A percentile compares a stretch with the other conserved stretches of the same genome.
These are phyloP conservation scores for Ceriops tagal DNA, from an alignment of 345 rosid species.

Conservation along the genomic window DNA sequence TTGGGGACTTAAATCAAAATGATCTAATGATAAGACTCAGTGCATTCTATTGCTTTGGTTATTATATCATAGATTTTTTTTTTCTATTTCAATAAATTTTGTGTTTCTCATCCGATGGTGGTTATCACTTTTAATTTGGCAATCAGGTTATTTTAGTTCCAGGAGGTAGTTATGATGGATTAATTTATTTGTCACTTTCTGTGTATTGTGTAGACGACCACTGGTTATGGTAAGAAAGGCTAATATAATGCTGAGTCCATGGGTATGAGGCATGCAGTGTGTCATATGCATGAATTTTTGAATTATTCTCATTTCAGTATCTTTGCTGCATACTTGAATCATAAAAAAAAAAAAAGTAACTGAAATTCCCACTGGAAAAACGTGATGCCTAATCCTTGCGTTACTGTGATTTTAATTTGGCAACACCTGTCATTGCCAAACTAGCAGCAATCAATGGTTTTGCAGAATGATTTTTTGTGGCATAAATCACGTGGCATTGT, in stretches of 20 bases:
- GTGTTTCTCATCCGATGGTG: not conserved
- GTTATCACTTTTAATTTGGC: not conserved
- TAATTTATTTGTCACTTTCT: not conserved
- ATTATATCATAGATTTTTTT: no score
- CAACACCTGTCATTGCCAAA: constrained; percentile 1
- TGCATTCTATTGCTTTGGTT: not conserved
- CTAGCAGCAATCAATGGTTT: constrained; percentile 2
- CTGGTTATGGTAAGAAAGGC: not conserved
- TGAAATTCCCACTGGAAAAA: not conserved
- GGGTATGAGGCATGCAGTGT: not conserved
- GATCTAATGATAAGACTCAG: not conserved
- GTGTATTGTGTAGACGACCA: not conserved
- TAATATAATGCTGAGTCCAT: not conserved
- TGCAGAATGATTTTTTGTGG: not conserved
- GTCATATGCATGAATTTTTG: not conserved
- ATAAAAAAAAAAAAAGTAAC: not conserved
- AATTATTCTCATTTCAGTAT: not conserved
- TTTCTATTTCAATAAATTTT: no score
- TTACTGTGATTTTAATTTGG: constrained; percentile 5
- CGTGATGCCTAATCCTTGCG: not conserved
- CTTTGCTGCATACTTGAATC: not conserved
- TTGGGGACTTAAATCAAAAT: no score
- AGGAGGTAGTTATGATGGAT: not conserved
- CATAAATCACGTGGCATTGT: not conserved
- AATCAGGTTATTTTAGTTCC: not conserved